A percentile compares a stretch with the other conserved stretches of the same genome.
Evolutionary conservation across 208 protist species (phyloP).

Genomic region (Crithidia brevicula): DNA sequence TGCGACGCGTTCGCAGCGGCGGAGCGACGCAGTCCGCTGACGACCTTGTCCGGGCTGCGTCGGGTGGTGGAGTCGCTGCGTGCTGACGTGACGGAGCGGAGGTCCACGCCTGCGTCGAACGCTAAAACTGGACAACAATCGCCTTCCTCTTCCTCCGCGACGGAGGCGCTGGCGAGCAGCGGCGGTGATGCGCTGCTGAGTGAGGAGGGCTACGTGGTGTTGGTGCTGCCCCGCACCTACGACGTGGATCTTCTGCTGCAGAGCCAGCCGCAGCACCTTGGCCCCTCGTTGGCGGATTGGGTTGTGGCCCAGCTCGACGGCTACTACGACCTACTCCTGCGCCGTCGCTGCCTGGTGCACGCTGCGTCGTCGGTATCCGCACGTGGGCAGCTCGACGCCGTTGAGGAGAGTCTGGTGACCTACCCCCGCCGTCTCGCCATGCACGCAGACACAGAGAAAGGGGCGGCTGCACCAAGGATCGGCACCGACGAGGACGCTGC

Average conservation of each 20-base stretch:
- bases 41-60: slow-evolving; percentile 23
- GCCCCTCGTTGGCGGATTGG: slow-evolving; percentile 37
- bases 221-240: slow-evolving; percentile 69
- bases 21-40: slow-evolving; percentile 8
- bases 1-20: background rate
- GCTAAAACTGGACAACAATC: background rate
- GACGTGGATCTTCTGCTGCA: slow-evolving; percentile 26
- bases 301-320: slow-evolving; percentile 59
- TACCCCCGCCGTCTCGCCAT: background rate
- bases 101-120: background rate
- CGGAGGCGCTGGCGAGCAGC: background rate
- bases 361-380: background rate
- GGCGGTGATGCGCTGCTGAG: slow-evolving; percentile 18
- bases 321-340: slow-evolving; percentile 64
- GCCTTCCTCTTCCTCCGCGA: background rate
- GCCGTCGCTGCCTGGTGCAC: slow-evolving; percentile 36
- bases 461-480: background rate
- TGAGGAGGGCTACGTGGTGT: slow-evolving; percentile 40
- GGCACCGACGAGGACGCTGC: background rate
- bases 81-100: slow-evolving; percentile 22
- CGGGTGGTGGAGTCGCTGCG: slow-evolving; percentile 18
- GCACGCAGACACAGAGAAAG: background rate
- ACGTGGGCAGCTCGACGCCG: background rate
- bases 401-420: slow-evolving; percentile 4
- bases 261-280: background rate